Evolutionary conservation across 345 rosid species (phyloP).

Genomic region (Dipteronia sinensis): DNA sequence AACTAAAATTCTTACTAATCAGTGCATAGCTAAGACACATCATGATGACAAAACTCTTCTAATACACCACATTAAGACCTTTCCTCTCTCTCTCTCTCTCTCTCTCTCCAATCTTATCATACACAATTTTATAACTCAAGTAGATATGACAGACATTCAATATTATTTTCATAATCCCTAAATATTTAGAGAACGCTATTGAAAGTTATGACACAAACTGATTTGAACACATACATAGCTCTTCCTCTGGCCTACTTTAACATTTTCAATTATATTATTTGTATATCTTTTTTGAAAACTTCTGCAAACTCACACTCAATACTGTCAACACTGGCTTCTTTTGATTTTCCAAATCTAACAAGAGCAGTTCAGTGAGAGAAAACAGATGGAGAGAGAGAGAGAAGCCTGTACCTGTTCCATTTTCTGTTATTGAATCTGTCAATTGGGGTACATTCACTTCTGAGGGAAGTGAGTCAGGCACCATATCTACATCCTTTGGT

Average conservation of each 20-base stretch:
- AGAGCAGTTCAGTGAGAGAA: constrained; percentile 5
- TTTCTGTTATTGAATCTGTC: constrained; percentile 27
- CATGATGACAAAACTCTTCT: neutral
- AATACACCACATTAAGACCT: neutral
- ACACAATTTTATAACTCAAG: neutral
- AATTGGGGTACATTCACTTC: constrained; percentile 28
- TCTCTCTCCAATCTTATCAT: neutral
- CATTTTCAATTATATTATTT: neutral
- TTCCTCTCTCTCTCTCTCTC: too few relatives aligned
- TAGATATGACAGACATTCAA: neutral
- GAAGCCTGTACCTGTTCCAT: constrained; percentile 41
- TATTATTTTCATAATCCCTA: constrained; percentile 4
- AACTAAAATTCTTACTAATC: neutral
- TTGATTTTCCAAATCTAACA: neutral
- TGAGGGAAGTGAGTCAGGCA: constrained; percentile 31
- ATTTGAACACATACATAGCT: neutral
- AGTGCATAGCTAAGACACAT: neutral
- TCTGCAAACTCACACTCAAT: neutral
- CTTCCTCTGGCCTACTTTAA: neutral
- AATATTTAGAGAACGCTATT: neutral
- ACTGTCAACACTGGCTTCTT: neutral
- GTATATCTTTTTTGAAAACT: neutral
- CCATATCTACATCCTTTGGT: constrained; percentile 45
- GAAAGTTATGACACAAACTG: neutral
- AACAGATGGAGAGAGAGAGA: constrained; percentile 8